Conservation (phyloP, 371 early-diverging fungal genomes). For the Mortierella sp. region DNA sequence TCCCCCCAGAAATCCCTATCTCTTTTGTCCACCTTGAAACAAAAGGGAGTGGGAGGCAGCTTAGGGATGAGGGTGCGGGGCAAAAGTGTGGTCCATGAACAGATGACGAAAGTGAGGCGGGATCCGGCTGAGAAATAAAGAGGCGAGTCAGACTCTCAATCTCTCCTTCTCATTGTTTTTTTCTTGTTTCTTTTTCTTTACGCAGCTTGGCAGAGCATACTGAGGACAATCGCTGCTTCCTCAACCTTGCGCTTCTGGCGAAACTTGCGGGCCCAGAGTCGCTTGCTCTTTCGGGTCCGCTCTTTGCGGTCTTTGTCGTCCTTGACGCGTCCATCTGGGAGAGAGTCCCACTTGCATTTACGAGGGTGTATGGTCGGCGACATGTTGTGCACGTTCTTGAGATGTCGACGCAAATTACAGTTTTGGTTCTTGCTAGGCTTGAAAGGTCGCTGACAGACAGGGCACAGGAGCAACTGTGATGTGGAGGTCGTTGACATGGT, state of each 20-base stretch:
- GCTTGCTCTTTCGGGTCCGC: constrained; percentile 4
- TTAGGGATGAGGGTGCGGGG: too few species aligned
- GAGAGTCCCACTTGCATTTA: constrained; percentile 7
- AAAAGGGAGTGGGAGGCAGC: constrained; percentile 38
- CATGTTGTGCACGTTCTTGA: constrained; percentile 16
- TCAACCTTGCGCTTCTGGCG: constrained; percentile 2
- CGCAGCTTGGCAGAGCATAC: background rate
- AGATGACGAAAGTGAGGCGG: background rate
- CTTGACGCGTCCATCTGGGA: constrained; percentile 7
- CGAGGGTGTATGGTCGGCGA: constrained; percentile 17
- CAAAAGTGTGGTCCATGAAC: constrained; percentile 2
- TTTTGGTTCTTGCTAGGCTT: constrained; percentile 36
- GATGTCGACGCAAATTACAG: constrained; percentile 13
- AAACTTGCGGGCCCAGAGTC: constrained; percentile 8
- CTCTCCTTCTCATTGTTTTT: background rate
- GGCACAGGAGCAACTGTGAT: constrained; percentile 35
- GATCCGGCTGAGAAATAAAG: background rate
- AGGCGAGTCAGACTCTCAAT: background rate
- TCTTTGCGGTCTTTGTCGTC: constrained; percentile 6
- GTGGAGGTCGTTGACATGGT: constrained; percentile 10
- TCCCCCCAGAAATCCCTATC: too few species aligned
- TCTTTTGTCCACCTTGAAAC: constrained; percentile 13
- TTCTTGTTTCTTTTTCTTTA: background rate
- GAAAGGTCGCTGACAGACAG: constrained; percentile 21
- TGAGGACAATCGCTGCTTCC: background rate